These are phyloP conservation scores for Gynostemma pentaphyllum DNA, from an alignment of 306 rosid species.

Conservation along the genomic window DNA sequence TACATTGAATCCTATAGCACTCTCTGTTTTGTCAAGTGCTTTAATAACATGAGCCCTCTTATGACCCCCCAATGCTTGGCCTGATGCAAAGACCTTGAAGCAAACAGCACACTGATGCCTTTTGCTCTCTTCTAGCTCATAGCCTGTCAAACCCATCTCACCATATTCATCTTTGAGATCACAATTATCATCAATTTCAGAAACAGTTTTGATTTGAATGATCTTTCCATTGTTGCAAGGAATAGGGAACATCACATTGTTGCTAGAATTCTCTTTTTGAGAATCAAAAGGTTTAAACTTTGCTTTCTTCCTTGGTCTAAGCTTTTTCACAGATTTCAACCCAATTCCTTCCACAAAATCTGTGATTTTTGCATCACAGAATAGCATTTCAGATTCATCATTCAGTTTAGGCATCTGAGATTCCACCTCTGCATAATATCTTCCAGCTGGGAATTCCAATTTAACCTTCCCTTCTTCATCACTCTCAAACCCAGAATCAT, in stretches of 20 bases:
- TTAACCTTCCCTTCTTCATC: background rate
- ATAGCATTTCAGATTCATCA: background rate
- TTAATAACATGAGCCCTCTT: conserved; percentile 31
- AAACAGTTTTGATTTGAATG: too few relatives aligned
- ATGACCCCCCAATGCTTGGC: conserved; percentile 49
- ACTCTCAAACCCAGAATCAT: background rate
- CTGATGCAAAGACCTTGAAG: conserved; percentile 39
- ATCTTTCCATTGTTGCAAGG: too few relatives aligned
- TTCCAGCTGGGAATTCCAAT: background rate
- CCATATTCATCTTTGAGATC: background rate
- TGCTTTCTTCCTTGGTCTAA: conserved; percentile 8
- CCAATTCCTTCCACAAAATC: background rate
- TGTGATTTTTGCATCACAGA: conserved; percentile 4
- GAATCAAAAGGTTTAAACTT: conserved; percentile 1
- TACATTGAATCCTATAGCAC: background rate
- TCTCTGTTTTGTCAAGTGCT: background rate
- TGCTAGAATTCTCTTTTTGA: conserved; percentile 3
- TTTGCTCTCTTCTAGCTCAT: background rate
- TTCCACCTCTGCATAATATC: background rate
- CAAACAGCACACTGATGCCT: conserved; percentile 24
- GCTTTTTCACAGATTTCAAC: conserved; percentile 3
- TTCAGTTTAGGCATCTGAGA: conserved; percentile 12
- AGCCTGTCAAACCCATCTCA: too few relatives aligned
- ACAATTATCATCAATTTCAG: background rate
- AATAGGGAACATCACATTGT: background rate